Base-by-base conservation (phyloP, 257 asterid genomes). In the Ballota nigra region DNA sequence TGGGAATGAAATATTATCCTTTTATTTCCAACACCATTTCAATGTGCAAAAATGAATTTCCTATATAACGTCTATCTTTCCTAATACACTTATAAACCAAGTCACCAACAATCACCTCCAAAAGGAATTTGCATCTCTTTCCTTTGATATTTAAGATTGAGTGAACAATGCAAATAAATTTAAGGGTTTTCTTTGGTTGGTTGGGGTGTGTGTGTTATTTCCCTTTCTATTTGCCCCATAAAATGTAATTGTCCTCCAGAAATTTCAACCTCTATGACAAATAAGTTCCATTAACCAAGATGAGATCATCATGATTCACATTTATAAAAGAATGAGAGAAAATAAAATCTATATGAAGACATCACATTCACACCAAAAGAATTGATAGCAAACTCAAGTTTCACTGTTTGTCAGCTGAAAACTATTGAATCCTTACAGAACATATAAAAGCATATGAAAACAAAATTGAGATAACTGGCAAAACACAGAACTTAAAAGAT, bases 391-490 rank as follows among this genome's bases (percentile, higher is more conserved):
- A 68, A 67, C 10, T 41, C 12, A 26, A 43, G 60, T 29, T 19
- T 18, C n/a, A 58, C 40, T 24, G 16, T 9, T 41, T 22, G 36
- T 29, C 67, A 56, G 68, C 77, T 49, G 71, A 56, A 75, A 61
- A 43, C 55, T 6, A 28, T 23, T 4, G 16, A 43, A 49, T 49
- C 43, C 24, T 64, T 31, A 75, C 18, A 57, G 33, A 65, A 15
- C 3, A 20, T 51, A 61, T 63, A 2, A 7, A 24, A 45, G 36
- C 29, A 60, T 16, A 62, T 20, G 41, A 20, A 52, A 36, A 9
- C 15, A 53, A 72, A n/a, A 24, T 55, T 10, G 58, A 58, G 12
- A 40, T 16, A 38, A 53, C 11, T 22, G 51, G 43, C 28, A 19
- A 9, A 49, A 20, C 31, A 40, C 29, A 58, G 7, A 57, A 45